Conservation (phyloP, 2,329 filamentous ascomycete genomes). For the Arthrobotrys sinensis region DNA sequence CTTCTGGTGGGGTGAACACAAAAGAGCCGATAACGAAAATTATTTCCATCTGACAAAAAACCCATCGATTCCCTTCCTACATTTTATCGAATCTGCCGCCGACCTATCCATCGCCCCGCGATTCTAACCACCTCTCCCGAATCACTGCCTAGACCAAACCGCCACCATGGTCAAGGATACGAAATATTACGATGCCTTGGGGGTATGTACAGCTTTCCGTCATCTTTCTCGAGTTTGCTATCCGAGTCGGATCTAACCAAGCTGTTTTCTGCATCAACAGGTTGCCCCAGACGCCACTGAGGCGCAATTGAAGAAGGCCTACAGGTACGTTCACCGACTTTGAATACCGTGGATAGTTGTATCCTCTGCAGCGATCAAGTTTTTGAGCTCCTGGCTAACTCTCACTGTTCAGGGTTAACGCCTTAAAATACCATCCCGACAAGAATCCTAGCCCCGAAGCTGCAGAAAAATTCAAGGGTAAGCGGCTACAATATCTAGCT, state of each 20-base stretch:
- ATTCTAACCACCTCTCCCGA: not conserved
- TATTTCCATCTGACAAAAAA: constrained; percentile 33
- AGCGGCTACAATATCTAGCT: constrained; percentile 66
- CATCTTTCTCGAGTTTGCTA: constrained; percentile 44
- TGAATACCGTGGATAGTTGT: not conserved
- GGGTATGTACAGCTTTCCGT: constrained; percentile 72
- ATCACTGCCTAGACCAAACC: constrained; percentile 52
- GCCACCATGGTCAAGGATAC: constrained; percentile 82
- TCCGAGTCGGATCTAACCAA: constrained; percentile 42
- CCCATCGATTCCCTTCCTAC: constrained; percentile 17
- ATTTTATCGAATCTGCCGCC: not conserved
- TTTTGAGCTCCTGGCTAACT: constrained; percentile 14
- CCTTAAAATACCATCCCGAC: constrained; percentile 92
- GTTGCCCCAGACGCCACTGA: constrained; percentile 85
- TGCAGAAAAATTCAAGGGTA: constrained; percentile 98
- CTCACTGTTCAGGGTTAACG: constrained; percentile 76
- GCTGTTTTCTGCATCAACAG: constrained; percentile 70
- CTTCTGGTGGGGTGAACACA: constrained; percentile 45
- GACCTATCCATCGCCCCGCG: constrained; percentile 31
- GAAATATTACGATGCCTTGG: constrained; percentile 83
- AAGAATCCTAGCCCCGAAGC: constrained; percentile 95
- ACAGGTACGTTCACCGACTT: constrained; percentile 66
- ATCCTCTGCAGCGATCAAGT: not conserved
- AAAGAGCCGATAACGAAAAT: constrained; percentile 41
- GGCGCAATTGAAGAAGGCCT: constrained; percentile 89